Base-by-base conservation (phyloP, 2,329 filamentous ascomycete genomes). In the Sclerotinia glacialis region DNA sequence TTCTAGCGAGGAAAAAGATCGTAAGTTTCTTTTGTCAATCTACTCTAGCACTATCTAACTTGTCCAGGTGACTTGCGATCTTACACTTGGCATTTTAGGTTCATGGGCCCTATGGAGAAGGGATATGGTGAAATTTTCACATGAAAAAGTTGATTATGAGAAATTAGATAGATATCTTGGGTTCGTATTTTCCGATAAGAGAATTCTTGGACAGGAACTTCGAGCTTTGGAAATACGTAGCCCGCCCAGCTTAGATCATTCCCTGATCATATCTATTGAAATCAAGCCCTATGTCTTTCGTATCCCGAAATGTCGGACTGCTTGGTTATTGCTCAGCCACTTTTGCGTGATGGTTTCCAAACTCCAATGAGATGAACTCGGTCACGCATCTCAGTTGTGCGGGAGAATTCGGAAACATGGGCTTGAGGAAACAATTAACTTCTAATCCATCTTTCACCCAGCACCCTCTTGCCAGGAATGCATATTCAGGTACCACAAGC, bases 11-110 rank as follows among this genome's bases (percentile, higher is more conserved):
- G n/a, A 53, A 37, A 37, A 47, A 60, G 56, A 47, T 59, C 56
- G 56, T 59, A 59, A 31, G 40, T 28, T 59, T 46, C 44, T 59
- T 47, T 55, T 60, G 28, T 4, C 34, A 16, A 47, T 60, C 56
- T 44, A 60, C 56, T 34, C 37, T 44, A n/a, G n/a, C n/a, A n/a
- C 37, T 37, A 16, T 8, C n/a, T n/a, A n/a, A n/a, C n/a, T 31
- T 49, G 58, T 60, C 58, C 58, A 60, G 58, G 44, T 60, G 58
- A 60, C 58, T 47, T 49, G 12, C 18, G n/a, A 37, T 60, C 58
- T 28, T 60, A 37, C 44, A 49, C 58, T 60, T 60, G 44, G 58
- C 58, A 37, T 49, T 60, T 60, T 37, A 49, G 14, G 44, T 23
- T 60, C 14, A 60, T 49, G 56, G 56, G 42, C 21, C 56, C 34